Percentiles rank a stretch among this genome's conserved stretches.
Evolutionary conservation across 2,329 filamentous ascomycete genomes (phyloP).

Genomic region (Epichloe hybrida): DNA sequence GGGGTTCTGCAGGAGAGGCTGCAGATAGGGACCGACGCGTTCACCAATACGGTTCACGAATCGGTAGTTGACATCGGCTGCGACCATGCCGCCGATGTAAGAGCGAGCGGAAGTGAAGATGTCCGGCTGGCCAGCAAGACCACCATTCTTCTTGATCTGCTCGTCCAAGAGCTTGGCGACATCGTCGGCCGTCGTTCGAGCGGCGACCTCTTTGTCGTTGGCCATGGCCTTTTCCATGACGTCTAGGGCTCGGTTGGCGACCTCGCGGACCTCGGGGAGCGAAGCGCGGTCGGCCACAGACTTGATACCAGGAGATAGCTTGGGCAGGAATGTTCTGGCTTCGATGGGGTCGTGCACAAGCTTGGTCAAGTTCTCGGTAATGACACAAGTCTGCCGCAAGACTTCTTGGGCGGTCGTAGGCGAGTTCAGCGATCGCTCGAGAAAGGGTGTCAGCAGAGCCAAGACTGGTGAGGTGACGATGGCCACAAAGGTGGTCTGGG

Average conservation of each 20-base stretch:
- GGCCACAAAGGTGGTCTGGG: slow-evolving; percentile 96
- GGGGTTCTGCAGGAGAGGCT: slow-evolving; percentile 50
- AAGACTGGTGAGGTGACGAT: slow-evolving; percentile 91
- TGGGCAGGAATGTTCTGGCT: slow-evolving; percentile 87
- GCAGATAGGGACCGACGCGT: slow-evolving; percentile 63
- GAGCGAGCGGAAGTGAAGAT: slow-evolving; percentile 53
- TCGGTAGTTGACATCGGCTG: slow-evolving; percentile 76
- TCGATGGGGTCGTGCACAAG: slow-evolving; percentile 92
- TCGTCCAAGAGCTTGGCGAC: slow-evolving; percentile 62
- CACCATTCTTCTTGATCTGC: slow-evolving; percentile 58
- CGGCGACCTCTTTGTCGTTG: slow-evolving; percentile 50
- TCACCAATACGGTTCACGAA: slow-evolving; percentile 58
- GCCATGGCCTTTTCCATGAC: slow-evolving; percentile 93
- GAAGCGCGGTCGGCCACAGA: slow-evolving; percentile 76
- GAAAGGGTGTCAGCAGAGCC: slow-evolving; percentile 82
- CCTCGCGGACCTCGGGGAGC: slow-evolving; percentile 83
- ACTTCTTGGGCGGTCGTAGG: slow-evolving; percentile 88
- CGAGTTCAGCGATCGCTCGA: slow-evolving; percentile 87
- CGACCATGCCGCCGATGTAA: slow-evolving; percentile 74
- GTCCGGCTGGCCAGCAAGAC: slow-evolving; percentile 44
- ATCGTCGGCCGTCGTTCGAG: slow-evolving; percentile 57
- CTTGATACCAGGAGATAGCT: slow-evolving; percentile 87
- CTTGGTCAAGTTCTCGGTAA: slow-evolving; percentile 96
- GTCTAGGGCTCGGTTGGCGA: slow-evolving; percentile 66
- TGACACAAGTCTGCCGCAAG: slow-evolving; percentile 85